A percentile compares a stretch with the other conserved stretches of the same genome.
Conservation (phyloP, 1,139 yeast genomes). For the Blastobotrys persicus region DNA sequence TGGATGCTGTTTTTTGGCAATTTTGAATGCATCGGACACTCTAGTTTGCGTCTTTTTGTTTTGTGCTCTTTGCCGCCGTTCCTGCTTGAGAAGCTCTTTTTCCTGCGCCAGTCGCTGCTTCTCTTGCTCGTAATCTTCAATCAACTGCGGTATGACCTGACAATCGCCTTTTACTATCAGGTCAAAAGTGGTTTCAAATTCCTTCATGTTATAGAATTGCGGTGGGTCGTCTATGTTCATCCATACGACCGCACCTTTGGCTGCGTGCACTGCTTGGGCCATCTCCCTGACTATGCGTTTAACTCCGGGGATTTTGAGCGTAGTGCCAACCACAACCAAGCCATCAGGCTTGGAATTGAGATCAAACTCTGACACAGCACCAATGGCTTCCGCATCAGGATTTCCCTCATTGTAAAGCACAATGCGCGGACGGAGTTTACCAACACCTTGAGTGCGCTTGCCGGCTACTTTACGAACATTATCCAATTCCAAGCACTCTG, state of each 20-base stretch:
- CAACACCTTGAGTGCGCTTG: conserved; percentile 70
- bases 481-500: conserved; percentile 56
- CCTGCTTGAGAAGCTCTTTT: conserved; percentile 22
- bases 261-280: conserved; percentile 61
- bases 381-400: conserved; percentile 81
- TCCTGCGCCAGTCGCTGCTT: conserved; percentile 13
- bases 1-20: conserved; percentile 11
- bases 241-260: conserved; percentile 58
- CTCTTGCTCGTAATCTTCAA: conserved; percentile 36
- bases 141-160: conserved; percentile 45
- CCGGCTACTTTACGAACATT: conserved; percentile 55
- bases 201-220: conserved; percentile 42
- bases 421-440: conserved; percentile 75
- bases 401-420: conserved; percentile 85
- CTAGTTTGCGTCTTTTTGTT: conserved; percentile 10
- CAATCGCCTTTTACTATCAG: conserved; percentile 59
- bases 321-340: conserved; percentile 79
- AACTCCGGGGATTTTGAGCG: conserved; percentile 84
- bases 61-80: conserved; percentile 8
- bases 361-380: conserved; percentile 68
- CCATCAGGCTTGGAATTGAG: conserved; percentile 59
- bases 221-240: conserved; percentile 54
- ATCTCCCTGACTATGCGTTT: conserved; percentile 68
- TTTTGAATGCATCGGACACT: conserved; percentile 18
- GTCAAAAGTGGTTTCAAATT: conserved; percentile 53